A percentile compares a stretch with the other conserved stretches of the same genome.
These are phyloP conservation scores for Pestalotiopsis sp. DNA, from an alignment of 2,329 filamentous ascomycete genomes.

Conservation along the genomic window DNA sequence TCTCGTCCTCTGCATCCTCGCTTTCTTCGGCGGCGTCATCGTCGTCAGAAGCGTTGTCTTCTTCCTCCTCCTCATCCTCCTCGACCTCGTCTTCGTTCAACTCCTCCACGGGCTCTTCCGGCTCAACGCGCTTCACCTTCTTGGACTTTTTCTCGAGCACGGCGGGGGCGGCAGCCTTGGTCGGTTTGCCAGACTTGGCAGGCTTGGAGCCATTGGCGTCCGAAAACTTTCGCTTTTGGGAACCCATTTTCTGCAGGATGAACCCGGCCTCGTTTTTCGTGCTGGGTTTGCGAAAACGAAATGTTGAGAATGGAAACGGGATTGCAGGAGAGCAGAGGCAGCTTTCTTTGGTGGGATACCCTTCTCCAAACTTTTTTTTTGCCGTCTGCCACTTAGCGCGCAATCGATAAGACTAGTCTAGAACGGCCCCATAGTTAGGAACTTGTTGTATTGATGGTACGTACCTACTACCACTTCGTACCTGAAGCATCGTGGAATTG, in stretches of 20 bases:
- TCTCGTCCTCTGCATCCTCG: conserved; percentile 21
- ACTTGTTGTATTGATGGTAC: neutral
- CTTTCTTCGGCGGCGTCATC: conserved; percentile 24
- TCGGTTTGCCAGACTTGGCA: conserved; percentile 27
- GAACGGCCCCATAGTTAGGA: neutral
- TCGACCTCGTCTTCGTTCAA: conserved; percentile 21
- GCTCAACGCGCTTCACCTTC: conserved; percentile 39
- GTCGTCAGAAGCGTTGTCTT: conserved; percentile 19
- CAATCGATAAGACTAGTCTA: neutral
- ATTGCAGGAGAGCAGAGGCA: neutral
- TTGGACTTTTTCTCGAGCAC: conserved; percentile 37
- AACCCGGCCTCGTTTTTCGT: neutral
- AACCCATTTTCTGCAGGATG: conserved; percentile 23
- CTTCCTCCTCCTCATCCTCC: conserved; percentile 18
- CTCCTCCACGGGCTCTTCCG: conserved; percentile 21
- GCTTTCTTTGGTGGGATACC: neutral
- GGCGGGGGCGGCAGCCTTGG: conserved; percentile 24
- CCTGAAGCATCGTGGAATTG: neutral
- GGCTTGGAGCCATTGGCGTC: conserved; percentile 30
- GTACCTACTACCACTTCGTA: neutral
- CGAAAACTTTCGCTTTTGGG: conserved; percentile 45
- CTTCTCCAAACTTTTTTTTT: neutral
- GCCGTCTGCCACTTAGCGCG: neutral
- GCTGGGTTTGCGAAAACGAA: neutral
- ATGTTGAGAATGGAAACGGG: neutral